These are phyloP conservation scores for Sugiyamaella smithiae DNA, from an alignment of 805 yeast species.

Conservation along the genomic window DNA sequence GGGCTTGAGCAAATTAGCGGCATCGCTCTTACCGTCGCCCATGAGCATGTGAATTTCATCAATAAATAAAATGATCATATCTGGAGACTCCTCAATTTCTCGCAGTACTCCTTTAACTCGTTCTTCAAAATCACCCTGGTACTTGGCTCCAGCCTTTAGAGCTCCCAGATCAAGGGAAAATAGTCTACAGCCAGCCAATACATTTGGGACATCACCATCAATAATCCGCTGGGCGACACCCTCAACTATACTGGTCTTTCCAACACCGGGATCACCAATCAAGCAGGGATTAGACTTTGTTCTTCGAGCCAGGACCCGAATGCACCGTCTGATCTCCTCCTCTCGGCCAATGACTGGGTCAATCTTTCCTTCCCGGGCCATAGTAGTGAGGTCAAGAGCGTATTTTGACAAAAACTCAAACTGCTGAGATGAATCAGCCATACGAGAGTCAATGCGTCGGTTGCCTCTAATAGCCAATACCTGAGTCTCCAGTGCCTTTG, in stretches of 20 bases:
- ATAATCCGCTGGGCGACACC: slow-evolving; percentile 98
- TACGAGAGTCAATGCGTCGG: slow-evolving; percentile 87
- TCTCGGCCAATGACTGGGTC: slow-evolving; percentile 99
- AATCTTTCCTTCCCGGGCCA: slow-evolving; percentile 88
- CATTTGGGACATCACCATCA: slow-evolving; percentile 91
- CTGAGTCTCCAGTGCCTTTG: slow-evolving; percentile 72
- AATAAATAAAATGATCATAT: slow-evolving; percentile 83
- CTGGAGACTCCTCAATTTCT: slow-evolving; percentile 80
- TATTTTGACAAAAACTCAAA: slow-evolving; percentile 84
- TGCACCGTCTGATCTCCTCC: slow-evolving; percentile 94
- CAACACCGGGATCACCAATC: slow-evolving; percentile 99
- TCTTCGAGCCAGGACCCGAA: slow-evolving; percentile 93
- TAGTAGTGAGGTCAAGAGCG: slow-evolving; percentile 90
- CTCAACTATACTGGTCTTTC: slow-evolving; percentile 96
- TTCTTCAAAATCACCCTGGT: slow-evolving; percentile 98
- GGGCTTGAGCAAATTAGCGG: slow-evolving; percentile 94
- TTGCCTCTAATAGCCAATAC: slow-evolving; percentile 80
- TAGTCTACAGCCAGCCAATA: slow-evolving; percentile 73
- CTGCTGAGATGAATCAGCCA: slow-evolving; percentile 84
- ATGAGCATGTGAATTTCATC: slow-evolving; percentile 99
- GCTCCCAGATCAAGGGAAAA: slow-evolving; percentile 94
- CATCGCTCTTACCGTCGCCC: slow-evolving; percentile 99
- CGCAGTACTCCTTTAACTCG: slow-evolving; percentile 93
- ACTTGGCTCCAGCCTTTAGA: slow-evolving; percentile 96
- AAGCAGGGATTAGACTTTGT: slow-evolving; percentile 95